A percentile compares a stretch with the other conserved stretches of the same genome.
These are phyloP conservation scores for Chernovozyma aurita DNA, from an alignment of 1,139 yeast genomes.

Conservation along the genomic window DNA sequence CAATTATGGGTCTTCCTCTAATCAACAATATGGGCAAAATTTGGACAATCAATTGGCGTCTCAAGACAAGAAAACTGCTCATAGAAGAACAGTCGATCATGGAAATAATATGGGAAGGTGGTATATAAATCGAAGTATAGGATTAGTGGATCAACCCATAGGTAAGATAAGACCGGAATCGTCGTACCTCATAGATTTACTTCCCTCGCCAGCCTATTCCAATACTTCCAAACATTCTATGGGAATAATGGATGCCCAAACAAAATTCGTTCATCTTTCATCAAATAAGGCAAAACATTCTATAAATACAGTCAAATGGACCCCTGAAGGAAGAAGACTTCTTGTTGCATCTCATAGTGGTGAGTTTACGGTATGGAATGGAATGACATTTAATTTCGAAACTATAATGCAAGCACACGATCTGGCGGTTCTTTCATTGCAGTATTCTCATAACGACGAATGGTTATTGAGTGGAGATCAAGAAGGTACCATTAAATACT, in stretches of 20 bases:
- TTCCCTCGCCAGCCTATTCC: slow-evolving; percentile 67
- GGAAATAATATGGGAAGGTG: slow-evolving; percentile 80
- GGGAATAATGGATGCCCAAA: slow-evolving; percentile 57
- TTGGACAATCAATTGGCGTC: slow-evolving; percentile 43
- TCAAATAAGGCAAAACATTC: slow-evolving; percentile 91
- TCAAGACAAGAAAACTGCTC: slow-evolving; percentile 51
- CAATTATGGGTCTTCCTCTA: neutral
- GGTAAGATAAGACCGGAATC: slow-evolving; percentile 74
- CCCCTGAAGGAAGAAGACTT: slow-evolving; percentile 91
- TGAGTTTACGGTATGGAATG: slow-evolving; percentile 96
- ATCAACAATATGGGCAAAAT: slow-evolving; percentile 17
- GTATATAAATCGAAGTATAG: slow-evolving; percentile 57
- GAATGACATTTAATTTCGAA: slow-evolving; percentile 91
- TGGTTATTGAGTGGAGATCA: slow-evolving; percentile 95
- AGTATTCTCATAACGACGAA: slow-evolving; percentile 86
- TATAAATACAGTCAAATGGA: slow-evolving; percentile 88
- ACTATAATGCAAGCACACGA: slow-evolving; percentile 99
- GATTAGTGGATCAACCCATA: slow-evolving; percentile 42
- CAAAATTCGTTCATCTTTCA: slow-evolving; percentile 86
- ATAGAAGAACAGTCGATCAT: slow-evolving; percentile 83
- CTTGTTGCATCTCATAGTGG: slow-evolving; percentile 91
- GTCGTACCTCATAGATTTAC: slow-evolving; percentile 63
- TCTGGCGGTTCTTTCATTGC: slow-evolving; percentile 72
- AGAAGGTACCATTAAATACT: slow-evolving; percentile 84
- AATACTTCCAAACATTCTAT: slow-evolving; percentile 31